These are phyloP conservation scores for Parietichytrium sp. DNA, from an alignment of 108 stramenopile species.

Conservation along the genomic window DNA sequence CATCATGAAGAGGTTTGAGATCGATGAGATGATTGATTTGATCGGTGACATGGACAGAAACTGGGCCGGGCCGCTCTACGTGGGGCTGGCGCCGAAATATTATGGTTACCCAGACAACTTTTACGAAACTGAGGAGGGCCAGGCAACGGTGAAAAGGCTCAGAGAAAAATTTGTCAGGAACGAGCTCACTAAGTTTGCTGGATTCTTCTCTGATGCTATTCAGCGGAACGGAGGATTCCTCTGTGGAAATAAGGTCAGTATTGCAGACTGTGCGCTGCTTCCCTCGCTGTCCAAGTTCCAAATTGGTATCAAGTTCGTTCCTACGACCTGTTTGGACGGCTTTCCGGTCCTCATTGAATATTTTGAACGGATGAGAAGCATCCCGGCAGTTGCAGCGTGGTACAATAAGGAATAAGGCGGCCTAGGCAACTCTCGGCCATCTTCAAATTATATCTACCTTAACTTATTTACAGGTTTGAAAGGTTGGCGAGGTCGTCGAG, in stretches of 20 bases:
- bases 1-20: slow-evolving; percentile 42
- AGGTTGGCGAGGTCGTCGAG: too few relatives aligned
- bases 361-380: not conserved
- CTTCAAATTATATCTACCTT: slow-evolving; percentile 34
- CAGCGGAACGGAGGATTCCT: slow-evolving; percentile 50
- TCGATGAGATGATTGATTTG: slow-evolving; percentile 66
- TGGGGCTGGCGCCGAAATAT: slow-evolving; percentile 58
- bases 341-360: slow-evolving; percentile 52
- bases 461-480: too few relatives aligned
- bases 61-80: slow-evolving; percentile 55
- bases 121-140: slow-evolving; percentile 59
- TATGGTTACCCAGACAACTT: slow-evolving; percentile 63
- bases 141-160: slow-evolving; percentile 54
- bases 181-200: slow-evolving; percentile 61
- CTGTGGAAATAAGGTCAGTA: slow-evolving; percentile 45
- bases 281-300: slow-evolving; percentile 51
- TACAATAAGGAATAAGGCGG: slow-evolving; percentile 32
- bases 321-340: slow-evolving; percentile 58
- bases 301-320: slow-evolving; percentile 62
- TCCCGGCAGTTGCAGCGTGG: not conserved
- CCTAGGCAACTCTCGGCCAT: not conserved
- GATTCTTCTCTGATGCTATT: slow-evolving; percentile 49
- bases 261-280: slow-evolving; percentile 69
- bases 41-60: slow-evolving; percentile 60
- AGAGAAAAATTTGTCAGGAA: slow-evolving; percentile 57